Evolutionary conservation across 441 rosid genomes (phyloP), one percentile per base, ranked within the genome.

Genomic region (Lepidium campestre): DNA sequence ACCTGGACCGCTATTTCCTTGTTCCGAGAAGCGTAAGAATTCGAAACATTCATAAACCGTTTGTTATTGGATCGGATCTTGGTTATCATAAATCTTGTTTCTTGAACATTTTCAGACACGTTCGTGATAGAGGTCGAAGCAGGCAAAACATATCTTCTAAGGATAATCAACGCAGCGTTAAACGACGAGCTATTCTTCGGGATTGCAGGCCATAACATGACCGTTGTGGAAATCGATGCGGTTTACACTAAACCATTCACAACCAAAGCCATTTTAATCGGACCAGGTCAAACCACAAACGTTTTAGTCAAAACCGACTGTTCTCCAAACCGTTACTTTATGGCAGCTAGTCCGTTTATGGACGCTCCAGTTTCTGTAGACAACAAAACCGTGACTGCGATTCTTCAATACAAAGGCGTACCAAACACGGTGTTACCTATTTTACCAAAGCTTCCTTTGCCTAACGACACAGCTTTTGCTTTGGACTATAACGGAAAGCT

Each of bases 161-260:
- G 82, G 67, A 34, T 81, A 4, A 46, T 81, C 52, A 78, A 76
- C 68, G 88, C 90, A 23, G 90, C 90, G 1, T 78, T 85, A 65
- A 85, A 85, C 31, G 86, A 86, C 32, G 91, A 86, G 75, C 78
- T 83, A 6, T 83, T 85, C 77, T 82, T 85, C 1, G 79, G 78
- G 0, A 77, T 86, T 5, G 85, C 88, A 3, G 86, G 85, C 8
- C 91, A 86, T 45, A 55, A 54, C 74, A 60, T 86, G 82, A 86
- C 85, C 1, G 88, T 77, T 3, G 79, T 79, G 1, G 85, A 81
- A 57, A 77, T 78, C 40, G 81, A 81, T 39, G 79, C 75, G 41
- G 82, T 81, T 36, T 78, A 77, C 69, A 61, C 78, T 10, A 77
- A 78, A 61, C 82, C 82, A 1, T 78, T 78, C 62, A 48, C 58